Evolutionary conservation across 495 filamentous ascomycete species (phyloP), one percentile per base, ranked within the genome.

Genomic region (Penicillium parvum): DNA sequence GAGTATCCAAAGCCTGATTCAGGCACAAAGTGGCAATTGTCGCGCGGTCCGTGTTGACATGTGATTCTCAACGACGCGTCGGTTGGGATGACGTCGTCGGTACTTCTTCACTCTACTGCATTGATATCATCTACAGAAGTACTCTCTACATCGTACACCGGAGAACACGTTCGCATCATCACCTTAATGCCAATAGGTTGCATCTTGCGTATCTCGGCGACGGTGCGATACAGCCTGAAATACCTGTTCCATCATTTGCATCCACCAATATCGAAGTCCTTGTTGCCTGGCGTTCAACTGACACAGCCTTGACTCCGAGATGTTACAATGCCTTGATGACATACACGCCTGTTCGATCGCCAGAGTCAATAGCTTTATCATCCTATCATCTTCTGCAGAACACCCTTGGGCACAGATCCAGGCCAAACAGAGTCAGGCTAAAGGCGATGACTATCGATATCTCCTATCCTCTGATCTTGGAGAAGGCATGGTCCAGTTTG

Each of bases 221-320:
- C 62, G n/a, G n/a, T n/a, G n/a, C n/a, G n/a, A n/a, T n/a, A n/a
- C n/a, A n/a, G n/a, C n/a, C n/a, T n/a, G n/a, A n/a, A n/a, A n/a
- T n/a, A n/a, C n/a, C n/a, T n/a, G n/a, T n/a, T n/a, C n/a, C n/a
- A n/a, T n/a, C n/a, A n/a, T n/a, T n/a, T n/a, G 42, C 76, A 68
- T 7, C 81, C 81, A 21, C 67, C 70, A 23, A 79, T 69, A 1
- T 68, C 72, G 12, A 95, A 88, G 34, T 90, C 90, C 58, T 88
- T 95, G 51, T 95, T 71, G 62, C 90, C 88, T 12, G 90, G 90
- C 90, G 68, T 9, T 87, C 89, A 44, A 95, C 88, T 12, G 91
- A 81, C 0, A 95, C 89, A n/a, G 85, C 89, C 59, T 80, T 86
- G 4, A 89, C 90, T 28, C 90, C 90, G 3, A 96, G 71, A 48